These are phyloP conservation scores for Kodamaea derodonti DNA, from an alignment of 1,139 yeast genomes.

Conservation along the genomic window DNA sequence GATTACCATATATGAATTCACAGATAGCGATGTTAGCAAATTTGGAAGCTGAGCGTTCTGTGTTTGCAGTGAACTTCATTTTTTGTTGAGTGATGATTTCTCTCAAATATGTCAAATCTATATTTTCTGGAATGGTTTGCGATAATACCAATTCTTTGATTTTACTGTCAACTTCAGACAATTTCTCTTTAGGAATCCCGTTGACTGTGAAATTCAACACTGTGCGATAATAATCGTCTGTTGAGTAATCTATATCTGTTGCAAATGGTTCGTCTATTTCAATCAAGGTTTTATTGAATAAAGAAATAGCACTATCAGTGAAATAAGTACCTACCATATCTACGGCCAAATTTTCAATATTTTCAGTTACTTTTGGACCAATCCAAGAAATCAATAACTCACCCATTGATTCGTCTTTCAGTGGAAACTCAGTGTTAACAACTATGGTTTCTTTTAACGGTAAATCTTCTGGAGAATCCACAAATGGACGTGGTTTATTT, in stretches of 20 bases:
- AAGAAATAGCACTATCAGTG: conserved; percentile 69
- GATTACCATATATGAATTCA: conserved; percentile 76
- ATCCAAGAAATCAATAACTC: conserved; percentile 76
- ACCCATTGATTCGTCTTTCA: conserved; percentile 81
- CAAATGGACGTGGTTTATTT: conserved; percentile 65
- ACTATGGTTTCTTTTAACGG: conserved; percentile 40
- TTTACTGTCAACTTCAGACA: conserved; percentile 49
- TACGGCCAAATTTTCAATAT: conserved; percentile 58
- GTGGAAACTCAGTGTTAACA: conserved; percentile 74
- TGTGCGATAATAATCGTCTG: conserved; percentile 65
- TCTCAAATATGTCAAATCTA: conserved; percentile 63
- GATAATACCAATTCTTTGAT: conserved; percentile 48
- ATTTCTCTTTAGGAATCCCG: conserved; percentile 73
- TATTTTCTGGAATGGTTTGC: conserved; percentile 44
- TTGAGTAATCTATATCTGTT: conserved; percentile 61
- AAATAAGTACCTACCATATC: conserved; percentile 73
- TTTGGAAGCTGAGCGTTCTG: conserved; percentile 63
- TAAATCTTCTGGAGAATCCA: conserved; percentile 59
- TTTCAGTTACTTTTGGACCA: conserved; percentile 64
- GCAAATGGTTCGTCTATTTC: conserved; percentile 85
- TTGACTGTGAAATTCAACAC: conserved; percentile 55
- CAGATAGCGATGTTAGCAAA: conserved; percentile 67
- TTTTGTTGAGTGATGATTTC: conserved; percentile 65
- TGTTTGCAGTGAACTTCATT: conserved; percentile 56
- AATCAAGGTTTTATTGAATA: conserved; percentile 63